Percentiles rank a stretch among this genome's conserved stretches.
phyloP scores from a whole-genome alignment of 1,284 basidiomycete genomes.

The Sanguinoderma infundibulare region DNA sequence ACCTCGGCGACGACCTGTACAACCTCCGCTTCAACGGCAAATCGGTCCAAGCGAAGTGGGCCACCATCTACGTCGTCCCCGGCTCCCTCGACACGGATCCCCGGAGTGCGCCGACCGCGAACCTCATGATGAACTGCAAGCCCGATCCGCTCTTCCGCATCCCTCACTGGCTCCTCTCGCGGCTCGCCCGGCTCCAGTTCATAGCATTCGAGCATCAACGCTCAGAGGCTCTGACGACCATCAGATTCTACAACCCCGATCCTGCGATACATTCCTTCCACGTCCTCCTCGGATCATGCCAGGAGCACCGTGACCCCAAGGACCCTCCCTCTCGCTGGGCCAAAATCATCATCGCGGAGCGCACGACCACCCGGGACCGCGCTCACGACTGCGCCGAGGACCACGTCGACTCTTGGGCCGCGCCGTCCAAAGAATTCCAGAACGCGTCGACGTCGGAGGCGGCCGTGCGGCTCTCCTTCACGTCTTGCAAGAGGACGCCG shows the following conservation, averaged over 20 bases:
- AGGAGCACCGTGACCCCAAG: background rate
- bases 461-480: background rate
- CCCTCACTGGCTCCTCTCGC: background rate
- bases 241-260: background rate
- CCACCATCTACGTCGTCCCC: background rate
- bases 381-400: too few species aligned
- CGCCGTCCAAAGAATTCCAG: background rate
- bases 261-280: background rate
- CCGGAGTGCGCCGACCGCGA: background rate
- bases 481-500: background rate
- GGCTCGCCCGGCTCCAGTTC: background rate
- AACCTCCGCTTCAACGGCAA: background rate
- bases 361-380: background rate
- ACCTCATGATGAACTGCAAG: background rate
- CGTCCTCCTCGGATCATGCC: background rate
- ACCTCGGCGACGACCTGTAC: background rate
- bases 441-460: too few species aligned
- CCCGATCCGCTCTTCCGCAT: background rate
- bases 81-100: background rate
- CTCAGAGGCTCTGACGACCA: background rate
- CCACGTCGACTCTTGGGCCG: too few species aligned
- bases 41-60: background rate
- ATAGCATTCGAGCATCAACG: background rate
- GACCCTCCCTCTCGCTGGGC: background rate
- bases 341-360: background rate